phyloP scores from a whole-genome alignment of 768 basidiomycete species.

The Mycena olivaceomarginata region DNA sequence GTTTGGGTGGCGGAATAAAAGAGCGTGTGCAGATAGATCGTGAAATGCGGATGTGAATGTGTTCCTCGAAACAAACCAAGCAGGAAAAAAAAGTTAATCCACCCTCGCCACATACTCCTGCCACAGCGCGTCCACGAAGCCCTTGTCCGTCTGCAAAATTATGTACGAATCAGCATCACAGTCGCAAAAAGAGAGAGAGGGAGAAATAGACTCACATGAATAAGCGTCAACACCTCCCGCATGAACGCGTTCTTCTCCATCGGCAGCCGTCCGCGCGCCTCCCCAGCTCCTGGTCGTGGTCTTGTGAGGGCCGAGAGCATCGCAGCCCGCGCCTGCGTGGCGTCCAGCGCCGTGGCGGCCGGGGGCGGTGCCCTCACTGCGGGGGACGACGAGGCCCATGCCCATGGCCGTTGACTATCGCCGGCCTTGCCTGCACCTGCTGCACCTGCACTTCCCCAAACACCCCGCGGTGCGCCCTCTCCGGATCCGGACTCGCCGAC shows the following conservation, averaged over 20 bases:
- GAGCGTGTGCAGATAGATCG: not conserved
- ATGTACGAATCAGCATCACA: conserved; percentile 27
- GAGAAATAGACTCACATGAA: conserved; percentile 68
- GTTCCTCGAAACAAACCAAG: not conserved
- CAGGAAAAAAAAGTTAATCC: conserved; percentile 17
- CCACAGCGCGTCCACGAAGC: conserved; percentile 79
- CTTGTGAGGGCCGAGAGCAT: not conserved
- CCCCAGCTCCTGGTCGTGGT: not conserved
- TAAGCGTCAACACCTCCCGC: conserved; percentile 74
- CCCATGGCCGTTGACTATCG: conserved; percentile 2
- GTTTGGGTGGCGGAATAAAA: not conserved
- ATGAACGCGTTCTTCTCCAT: conserved; percentile 76
- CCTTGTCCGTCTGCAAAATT: conserved; percentile 72
- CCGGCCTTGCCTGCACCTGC: conserved; percentile 5
- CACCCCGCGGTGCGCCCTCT: too few relatives aligned
- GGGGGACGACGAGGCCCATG: not conserved
- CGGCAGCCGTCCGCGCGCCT: conserved; percentile 20
- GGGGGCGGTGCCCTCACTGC: not conserved
- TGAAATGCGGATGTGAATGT: not conserved
- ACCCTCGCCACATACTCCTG: conserved; percentile 65
- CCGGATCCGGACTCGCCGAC: too few relatives aligned
- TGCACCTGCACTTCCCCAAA: too few relatives aligned
- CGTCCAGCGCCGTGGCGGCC: conserved; percentile 17
- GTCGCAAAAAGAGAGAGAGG: not conserved
- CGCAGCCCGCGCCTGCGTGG: not conserved